A percentile compares a stretch with the other conserved stretches of the same genome.
phyloP scores from a whole-genome alignment of 2,329 filamentous ascomycete species.

The Diaporthe helianthi region DNA sequence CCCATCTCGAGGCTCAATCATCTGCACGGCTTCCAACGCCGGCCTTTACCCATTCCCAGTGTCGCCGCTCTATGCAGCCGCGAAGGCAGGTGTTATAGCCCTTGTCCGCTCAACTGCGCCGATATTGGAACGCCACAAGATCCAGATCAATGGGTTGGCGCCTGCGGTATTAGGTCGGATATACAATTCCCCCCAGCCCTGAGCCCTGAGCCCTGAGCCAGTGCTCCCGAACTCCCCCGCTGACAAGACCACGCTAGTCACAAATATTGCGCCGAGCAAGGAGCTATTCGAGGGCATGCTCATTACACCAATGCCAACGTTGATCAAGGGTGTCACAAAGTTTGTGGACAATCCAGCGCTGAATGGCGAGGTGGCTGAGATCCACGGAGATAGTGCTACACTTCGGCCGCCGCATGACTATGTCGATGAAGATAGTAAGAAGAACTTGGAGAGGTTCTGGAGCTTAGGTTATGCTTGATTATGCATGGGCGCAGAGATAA shows the following conservation, averaged over 20 bases:
- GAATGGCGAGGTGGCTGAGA: slow-evolving; percentile 56
- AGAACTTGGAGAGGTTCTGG: slow-evolving; percentile 57
- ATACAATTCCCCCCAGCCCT: not conserved
- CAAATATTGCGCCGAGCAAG: slow-evolving; percentile 53
- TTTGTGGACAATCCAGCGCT: slow-evolving; percentile 49
- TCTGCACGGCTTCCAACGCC: slow-evolving; percentile 61
- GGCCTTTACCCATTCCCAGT: slow-evolving; percentile 59
- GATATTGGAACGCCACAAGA: slow-evolving; percentile 48
- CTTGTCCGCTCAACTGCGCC: slow-evolving; percentile 55
- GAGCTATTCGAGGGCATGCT: slow-evolving; percentile 56
- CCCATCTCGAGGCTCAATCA: slow-evolving; percentile 51
- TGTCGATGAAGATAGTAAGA: slow-evolving; percentile 55
- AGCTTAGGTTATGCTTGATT: slow-evolving; percentile 53
- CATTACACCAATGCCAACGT: slow-evolving; percentile 58
- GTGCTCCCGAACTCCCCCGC: not conserved
- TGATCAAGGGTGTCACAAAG: slow-evolving; percentile 51
- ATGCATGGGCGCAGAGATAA: not conserved
- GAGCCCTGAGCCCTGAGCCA: too few species aligned
- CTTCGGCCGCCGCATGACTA: slow-evolving; percentile 51
- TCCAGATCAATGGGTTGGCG: slow-evolving; percentile 59
- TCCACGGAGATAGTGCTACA: slow-evolving; percentile 58
- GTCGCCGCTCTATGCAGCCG: slow-evolving; percentile 56
- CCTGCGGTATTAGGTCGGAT: slow-evolving; percentile 56
- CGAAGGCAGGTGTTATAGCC: slow-evolving; percentile 56
- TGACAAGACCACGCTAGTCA: slow-evolving; percentile 43